These are phyloP conservation scores for Capronia americana DNA, from an alignment of 2,329 filamentous ascomycete genomes.

Conservation along the genomic window DNA sequence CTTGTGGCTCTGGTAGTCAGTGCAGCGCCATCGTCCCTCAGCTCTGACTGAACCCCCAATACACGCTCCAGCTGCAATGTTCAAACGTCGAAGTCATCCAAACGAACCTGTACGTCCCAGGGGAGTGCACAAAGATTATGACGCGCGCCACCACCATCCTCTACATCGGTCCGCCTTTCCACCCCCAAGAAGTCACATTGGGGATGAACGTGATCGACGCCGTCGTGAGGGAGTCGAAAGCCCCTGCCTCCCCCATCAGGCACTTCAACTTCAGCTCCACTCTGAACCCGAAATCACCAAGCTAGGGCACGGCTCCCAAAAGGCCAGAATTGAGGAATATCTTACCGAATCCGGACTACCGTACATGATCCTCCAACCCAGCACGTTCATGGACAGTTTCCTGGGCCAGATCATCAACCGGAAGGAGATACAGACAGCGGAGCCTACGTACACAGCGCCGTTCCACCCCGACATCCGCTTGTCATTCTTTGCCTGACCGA, in stretches of 20 bases:
- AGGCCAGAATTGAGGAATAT: conserved; percentile 15
- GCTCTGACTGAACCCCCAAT: conserved; percentile 34
- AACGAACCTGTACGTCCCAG: conserved; percentile 41
- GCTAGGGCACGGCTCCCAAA: conserved; percentile 10
- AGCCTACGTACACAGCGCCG: conserved; percentile 7
- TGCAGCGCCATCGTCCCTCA: conserved; percentile 45
- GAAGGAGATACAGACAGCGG: background rate
- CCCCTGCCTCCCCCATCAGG: conserved; percentile 37
- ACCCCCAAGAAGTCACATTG: conserved; percentile 45
- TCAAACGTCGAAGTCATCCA: conserved; percentile 45
- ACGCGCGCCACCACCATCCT: conserved; percentile 43
- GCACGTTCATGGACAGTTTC: conserved; percentile 23
- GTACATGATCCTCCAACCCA: conserved; percentile 27
- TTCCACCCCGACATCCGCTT: conserved; percentile 9
- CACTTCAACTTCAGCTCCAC: conserved; percentile 49
- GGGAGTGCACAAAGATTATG: conserved; percentile 41
- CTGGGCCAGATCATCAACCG: conserved; percentile 12
- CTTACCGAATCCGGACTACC: conserved; percentile 4
- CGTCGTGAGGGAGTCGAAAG: conserved; percentile 33
- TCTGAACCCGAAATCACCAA: conserved; percentile 50
- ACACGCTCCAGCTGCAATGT: conserved; percentile 46
- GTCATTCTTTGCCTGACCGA: conserved; percentile 18
- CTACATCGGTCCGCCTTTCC: conserved; percentile 47
- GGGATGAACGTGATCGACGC: conserved; percentile 49
- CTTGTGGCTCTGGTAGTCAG: conserved; percentile 50